Base-by-base conservation (phyloP, 2,329 filamentous ascomycete genomes). In the Exophiala oligosperma region DNA sequence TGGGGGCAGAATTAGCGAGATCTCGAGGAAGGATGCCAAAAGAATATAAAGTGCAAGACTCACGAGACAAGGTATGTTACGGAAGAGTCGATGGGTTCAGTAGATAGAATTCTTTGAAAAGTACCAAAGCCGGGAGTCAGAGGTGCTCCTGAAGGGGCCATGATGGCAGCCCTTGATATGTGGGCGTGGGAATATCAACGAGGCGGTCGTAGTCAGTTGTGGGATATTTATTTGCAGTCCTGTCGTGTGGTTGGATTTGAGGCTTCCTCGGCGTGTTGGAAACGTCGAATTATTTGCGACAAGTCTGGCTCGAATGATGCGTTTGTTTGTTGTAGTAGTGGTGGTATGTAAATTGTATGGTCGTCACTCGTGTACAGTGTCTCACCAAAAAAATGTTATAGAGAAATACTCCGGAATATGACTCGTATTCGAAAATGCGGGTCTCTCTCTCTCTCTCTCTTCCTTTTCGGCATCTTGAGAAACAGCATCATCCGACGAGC, bases 41-140 rank as follows among this genome's bases (percentile, higher is more conserved):
- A n/a, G 17, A 38, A 9, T 17, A 37, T 8, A 29, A 12, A 29
- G 24, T 44, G 21, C 2, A 44, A 37, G 4, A 47, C 61, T 44
- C 48, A 63, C 61, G 61, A 63, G 28, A 61, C 56, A 14, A 32
- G 48, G 59, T 67, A 63, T 73, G 97, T 92, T 64, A 95, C 88
- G 7, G 91, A 92, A 43, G 88, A 84, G 66, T 96, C 92, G 54
- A 94, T 83, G 29, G 87, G 81, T 54, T 85, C 87, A 37, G 83
- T 82, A 71, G 91, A 93, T 62, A 96, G 81, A 11, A 88, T 88
- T 70, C 89, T 90, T 64, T 95, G 82, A 68, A 91, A 94, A 49
- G 87, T 88, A 48, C 87, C 84, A 63, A 97, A 79, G 66, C 87
- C 88, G 44, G 91, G 91, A 73, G 90, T 61, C 49, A 53, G 46